These are phyloP conservation scores for Metahyphopichia silvanorum DNA, from an alignment of 805 yeast species.

Conservation along the genomic window DNA sequence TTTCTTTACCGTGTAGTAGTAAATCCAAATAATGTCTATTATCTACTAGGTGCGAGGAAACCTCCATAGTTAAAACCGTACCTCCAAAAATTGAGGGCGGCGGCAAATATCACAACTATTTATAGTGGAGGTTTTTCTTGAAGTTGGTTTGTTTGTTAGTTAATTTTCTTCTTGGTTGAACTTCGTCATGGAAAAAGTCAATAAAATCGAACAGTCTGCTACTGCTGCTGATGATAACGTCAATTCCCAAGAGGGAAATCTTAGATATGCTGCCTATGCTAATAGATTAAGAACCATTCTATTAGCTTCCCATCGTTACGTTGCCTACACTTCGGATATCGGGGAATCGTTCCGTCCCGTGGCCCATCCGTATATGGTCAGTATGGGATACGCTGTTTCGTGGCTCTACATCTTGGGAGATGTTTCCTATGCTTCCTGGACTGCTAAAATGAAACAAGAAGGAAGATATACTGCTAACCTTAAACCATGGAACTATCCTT, in stretches of 20 bases:
- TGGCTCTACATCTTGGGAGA: conserved; percentile 78
- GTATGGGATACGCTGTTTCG: conserved; percentile 64
- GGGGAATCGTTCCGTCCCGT: conserved; percentile 87
- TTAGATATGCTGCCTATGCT: conserved; percentile 83
- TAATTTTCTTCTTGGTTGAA: too few species aligned
- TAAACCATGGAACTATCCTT: conserved; percentile 62
- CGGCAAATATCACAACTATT: too few species aligned
- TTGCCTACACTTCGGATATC: conserved; percentile 82
- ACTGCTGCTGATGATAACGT: conserved; percentile 14
- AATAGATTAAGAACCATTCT: conserved; percentile 69
- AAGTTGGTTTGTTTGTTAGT: too few species aligned
- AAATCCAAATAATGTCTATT: neutral
- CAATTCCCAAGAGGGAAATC: conserved; percentile 16
- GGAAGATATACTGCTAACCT: conserved; percentile 60
- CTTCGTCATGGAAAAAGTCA: too few species aligned
- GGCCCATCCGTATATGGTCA: conserved; percentile 66
- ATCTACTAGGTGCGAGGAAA: neutral
- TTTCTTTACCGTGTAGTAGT: too few species aligned
- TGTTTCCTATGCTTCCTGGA: conserved; percentile 72
- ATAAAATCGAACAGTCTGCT: conserved; percentile 6
- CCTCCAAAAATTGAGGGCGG: too few species aligned
- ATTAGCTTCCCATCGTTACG: conserved; percentile 72
- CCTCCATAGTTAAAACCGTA: neutral
- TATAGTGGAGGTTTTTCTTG: too few species aligned
- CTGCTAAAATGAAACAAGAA: conserved; percentile 59